Evolutionary conservation across 2,329 filamentous ascomycete genomes (phyloP).

Genomic region (Colletotrichum truncatum): DNA sequence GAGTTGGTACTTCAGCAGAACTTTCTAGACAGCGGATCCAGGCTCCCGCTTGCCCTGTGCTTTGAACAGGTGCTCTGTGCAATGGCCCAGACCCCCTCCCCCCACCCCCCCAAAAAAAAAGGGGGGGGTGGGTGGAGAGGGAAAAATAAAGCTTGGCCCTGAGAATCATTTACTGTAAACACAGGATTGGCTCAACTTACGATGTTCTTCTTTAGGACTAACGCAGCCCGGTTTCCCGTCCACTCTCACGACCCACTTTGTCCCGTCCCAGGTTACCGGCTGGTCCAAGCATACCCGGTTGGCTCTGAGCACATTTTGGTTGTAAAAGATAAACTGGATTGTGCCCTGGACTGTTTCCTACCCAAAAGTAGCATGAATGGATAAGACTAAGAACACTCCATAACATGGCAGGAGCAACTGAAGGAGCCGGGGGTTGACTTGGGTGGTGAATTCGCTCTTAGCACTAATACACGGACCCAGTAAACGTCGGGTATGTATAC

Average conservation of each 20-base stretch:
- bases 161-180: neutral
- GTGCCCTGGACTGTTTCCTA: neutral
- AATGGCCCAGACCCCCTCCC: neutral
- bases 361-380: neutral
- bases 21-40: too few relatives aligned
- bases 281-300: conserved; percentile 5
- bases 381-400: too few relatives aligned
- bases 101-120: neutral
- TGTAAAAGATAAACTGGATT: neutral
- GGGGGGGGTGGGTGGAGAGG: neutral
- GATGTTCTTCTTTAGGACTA: conserved; percentile 4
- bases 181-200: conserved; percentile 15
- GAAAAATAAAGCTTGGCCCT: conserved; percentile 12
- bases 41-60: neutral
- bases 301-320: neutral
- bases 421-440: too few relatives aligned
- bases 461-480: too few relatives aligned
- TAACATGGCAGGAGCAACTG: too few relatives aligned
- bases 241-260: neutral
- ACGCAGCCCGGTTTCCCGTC: neutral
- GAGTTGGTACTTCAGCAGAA: too few relatives aligned
- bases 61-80: neutral
- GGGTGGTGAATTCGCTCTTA: too few relatives aligned
- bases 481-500: too few relatives aligned
- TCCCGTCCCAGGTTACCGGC: conserved; percentile 3